A percentile compares a stretch with the other conserved stretches of the same genome.
phyloP scores from a whole-genome alignment of 2,329 filamentous ascomycete genomes.

The Microdochium paspali region DNA sequence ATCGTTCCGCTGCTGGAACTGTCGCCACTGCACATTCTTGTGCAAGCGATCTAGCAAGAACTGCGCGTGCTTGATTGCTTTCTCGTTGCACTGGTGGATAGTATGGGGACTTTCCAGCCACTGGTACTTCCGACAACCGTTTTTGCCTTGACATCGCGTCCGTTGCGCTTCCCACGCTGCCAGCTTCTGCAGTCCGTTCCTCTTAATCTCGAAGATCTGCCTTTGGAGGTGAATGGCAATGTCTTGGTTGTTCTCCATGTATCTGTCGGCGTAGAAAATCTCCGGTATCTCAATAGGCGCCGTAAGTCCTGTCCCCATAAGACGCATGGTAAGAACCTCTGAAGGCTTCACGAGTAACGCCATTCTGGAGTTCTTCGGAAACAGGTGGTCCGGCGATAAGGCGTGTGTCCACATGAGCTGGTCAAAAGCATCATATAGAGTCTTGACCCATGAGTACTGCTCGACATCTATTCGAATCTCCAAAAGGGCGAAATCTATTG shows the following conservation, averaged over 20 bases:
- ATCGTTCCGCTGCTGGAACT: conserved; percentile 10
- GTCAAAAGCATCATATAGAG: conserved; percentile 38
- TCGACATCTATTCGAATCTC: conserved; percentile 27
- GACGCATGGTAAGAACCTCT: conserved; percentile 39
- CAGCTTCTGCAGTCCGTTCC: conserved; percentile 11
- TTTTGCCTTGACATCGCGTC: conserved; percentile 11
- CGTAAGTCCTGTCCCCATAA: conserved; percentile 30
- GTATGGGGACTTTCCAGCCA: conserved; percentile 12
- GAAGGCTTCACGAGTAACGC: conserved; percentile 34
- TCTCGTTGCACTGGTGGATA: conserved; percentile 13
- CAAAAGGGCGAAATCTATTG: conserved; percentile 30
- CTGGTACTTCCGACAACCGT: conserved; percentile 10
- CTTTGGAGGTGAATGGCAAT: conserved; percentile 35
- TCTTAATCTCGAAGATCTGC: conserved; percentile 15
- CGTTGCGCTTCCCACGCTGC: conserved; percentile 7
- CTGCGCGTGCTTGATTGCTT: conserved; percentile 11
- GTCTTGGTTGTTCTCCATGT: conserved; percentile 32
- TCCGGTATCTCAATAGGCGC: conserved; percentile 39
- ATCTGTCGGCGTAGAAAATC: conserved; percentile 45
- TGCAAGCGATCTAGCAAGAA: conserved; percentile 12
- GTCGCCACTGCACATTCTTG: conserved; percentile 16
- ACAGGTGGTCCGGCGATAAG: conserved; percentile 21
- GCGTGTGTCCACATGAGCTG: conserved; percentile 37
- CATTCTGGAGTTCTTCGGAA: conserved; percentile 26
- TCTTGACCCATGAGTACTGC: conserved; percentile 28